Percentiles rank a stretch among this genome's conserved stretches.
Conservation (phyloP, 345 rosid genomes). For the Corchorus capsularis region DNA sequence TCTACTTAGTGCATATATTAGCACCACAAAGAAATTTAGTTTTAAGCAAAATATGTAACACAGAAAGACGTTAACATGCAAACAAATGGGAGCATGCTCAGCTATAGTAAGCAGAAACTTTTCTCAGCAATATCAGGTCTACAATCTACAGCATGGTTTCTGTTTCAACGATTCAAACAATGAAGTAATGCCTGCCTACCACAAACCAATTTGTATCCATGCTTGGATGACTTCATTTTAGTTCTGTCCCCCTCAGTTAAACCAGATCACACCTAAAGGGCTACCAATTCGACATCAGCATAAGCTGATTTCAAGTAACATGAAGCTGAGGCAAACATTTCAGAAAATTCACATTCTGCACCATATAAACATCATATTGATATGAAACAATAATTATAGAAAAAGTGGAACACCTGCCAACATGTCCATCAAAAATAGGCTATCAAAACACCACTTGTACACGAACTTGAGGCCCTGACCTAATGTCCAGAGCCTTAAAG, state of each 20-base stretch:
- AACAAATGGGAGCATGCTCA: background rate
- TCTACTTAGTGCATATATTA: background rate
- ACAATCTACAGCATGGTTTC: background rate
- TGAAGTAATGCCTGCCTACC: background rate
- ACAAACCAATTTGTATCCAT: background rate
- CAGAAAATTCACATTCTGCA: background rate
- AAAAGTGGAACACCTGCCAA: background rate
- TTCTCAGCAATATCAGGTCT: background rate
- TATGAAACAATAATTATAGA: background rate
- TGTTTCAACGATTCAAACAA: background rate
- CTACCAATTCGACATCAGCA: background rate
- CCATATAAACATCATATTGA: background rate
- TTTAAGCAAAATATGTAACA: background rate
- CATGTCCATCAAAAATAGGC: background rate
- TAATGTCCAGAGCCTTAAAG: too few relatives aligned
- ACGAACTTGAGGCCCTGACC: too few relatives aligned
- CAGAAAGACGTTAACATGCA: background rate
- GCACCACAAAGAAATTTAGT: background rate
- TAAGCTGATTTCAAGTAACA: background rate
- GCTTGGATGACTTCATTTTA: background rate
- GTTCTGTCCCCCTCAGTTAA: background rate
- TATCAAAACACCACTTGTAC: background rate
- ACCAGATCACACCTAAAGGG: background rate
- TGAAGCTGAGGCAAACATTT: conserved; percentile 6
- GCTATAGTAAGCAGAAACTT: background rate